phyloP scores from a whole-genome alignment of 768 basidiomycete genomes.

The Amanita pseudoporphyria region DNA sequence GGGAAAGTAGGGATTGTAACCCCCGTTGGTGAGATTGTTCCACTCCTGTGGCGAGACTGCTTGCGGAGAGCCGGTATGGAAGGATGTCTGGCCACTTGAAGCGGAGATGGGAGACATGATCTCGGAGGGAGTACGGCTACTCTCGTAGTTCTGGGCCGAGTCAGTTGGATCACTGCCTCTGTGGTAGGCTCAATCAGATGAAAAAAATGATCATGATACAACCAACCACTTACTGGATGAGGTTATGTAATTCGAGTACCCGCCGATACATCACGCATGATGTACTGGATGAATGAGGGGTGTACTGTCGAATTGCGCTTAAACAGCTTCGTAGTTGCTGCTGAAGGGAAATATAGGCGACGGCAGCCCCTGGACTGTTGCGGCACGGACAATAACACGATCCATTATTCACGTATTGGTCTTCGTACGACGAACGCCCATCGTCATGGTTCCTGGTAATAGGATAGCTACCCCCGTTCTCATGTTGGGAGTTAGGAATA shows the following conservation, averaged over 20 bases:
- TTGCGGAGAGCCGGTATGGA: constrained; percentile 31
- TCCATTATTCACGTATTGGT: constrained; percentile 8
- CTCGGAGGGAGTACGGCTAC: constrained; percentile 45
- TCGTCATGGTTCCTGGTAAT: constrained; percentile 30
- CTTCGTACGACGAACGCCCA: constrained; percentile 26
- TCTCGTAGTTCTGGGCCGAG: constrained; percentile 42
- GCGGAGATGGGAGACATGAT: constrained; percentile 44
- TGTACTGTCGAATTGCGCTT: constrained; percentile 48
- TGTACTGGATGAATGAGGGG: constrained; percentile 44
- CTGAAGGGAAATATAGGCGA: constrained; percentile 50
- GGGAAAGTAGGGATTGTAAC: constrained; percentile 66
- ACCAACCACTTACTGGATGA: constrained; percentile 70
- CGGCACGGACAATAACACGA: constrained; percentile 48
- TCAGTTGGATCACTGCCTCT: constrained; percentile 45
- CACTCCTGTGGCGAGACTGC: constrained; percentile 53
- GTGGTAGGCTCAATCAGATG: constrained; percentile 6
- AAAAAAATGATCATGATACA: constrained; percentile 4
- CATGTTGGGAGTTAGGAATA: constrained; percentile 28
- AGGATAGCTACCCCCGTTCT: constrained; percentile 19
- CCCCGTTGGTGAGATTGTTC: constrained; percentile 43
- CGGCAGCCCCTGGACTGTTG: constrained; percentile 46
- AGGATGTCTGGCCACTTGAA: constrained; percentile 37
- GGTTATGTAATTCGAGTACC: constrained; percentile 48
- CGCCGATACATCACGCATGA: constrained; percentile 48
- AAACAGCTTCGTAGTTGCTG: constrained; percentile 55